Percentiles rank a stretch among this genome's conserved stretches.
phyloP scores from a whole-genome alignment of 2,329 filamentous ascomycete genomes.

The Cucurbitaria berberidis region DNA sequence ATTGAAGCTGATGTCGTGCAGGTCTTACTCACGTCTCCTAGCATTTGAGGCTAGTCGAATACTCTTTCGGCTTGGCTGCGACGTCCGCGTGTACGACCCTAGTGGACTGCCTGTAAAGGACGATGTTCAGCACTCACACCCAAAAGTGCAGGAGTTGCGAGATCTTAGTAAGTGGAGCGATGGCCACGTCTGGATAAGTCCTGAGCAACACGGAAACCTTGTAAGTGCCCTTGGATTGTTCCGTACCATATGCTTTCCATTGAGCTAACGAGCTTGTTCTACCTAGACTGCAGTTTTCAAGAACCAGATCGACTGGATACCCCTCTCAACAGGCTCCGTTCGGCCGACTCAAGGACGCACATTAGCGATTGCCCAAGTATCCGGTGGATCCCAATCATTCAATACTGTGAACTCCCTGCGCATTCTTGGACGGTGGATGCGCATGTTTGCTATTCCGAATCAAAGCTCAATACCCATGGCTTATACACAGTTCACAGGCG shows the following conservation, averaged over 20 bases:
- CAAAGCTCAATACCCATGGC: slow-evolving; percentile 69
- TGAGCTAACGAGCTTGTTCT: background rate
- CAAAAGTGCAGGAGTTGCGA: slow-evolving; percentile 68
- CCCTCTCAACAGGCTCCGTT: slow-evolving; percentile 65
- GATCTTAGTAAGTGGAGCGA: slow-evolving; percentile 68
- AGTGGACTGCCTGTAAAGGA: slow-evolving; percentile 67
- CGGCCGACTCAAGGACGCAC: slow-evolving; percentile 71
- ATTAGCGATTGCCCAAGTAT: slow-evolving; percentile 66
- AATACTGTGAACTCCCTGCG: slow-evolving; percentile 71
- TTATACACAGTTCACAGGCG: slow-evolving; percentile 65
- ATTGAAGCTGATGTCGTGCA: slow-evolving; percentile 24
- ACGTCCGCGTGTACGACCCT: slow-evolving; percentile 69
- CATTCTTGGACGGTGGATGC: slow-evolving; percentile 72
- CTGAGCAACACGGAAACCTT: slow-evolving; percentile 71
- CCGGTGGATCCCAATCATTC: slow-evolving; percentile 70
- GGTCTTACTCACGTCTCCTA: slow-evolving; percentile 66
- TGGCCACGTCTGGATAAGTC: slow-evolving; percentile 69
- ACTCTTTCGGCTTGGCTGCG: slow-evolving; percentile 68
- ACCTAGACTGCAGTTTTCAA: slow-evolving; percentile 68
- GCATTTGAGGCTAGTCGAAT: slow-evolving; percentile 67
- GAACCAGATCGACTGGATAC: slow-evolving; percentile 75
- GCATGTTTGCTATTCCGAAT: slow-evolving; percentile 71
- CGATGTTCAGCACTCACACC: slow-evolving; percentile 62
- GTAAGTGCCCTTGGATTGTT: slow-evolving; percentile 43
- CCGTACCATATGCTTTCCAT: background rate